These are phyloP conservation scores for Agaricus bisporus DNA, from an alignment of 768 basidiomycete genomes.

Conservation along the genomic window DNA sequence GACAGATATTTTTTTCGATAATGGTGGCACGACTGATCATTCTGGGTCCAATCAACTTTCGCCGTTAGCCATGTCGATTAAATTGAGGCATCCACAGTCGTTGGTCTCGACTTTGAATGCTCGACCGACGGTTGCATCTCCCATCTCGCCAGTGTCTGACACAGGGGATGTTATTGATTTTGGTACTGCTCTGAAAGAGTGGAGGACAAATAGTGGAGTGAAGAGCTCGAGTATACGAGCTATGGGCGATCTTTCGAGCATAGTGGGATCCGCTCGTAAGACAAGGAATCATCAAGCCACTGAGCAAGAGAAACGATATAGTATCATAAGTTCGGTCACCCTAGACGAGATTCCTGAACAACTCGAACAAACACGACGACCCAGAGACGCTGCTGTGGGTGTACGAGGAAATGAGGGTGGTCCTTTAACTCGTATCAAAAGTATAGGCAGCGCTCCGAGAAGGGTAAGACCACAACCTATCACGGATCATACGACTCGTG, in stretches of 20 bases:
- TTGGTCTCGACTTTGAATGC: conserved; percentile 1
- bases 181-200: conserved; percentile 12
- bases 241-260: not conserved
- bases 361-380: not conserved
- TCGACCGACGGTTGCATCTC: not conserved
- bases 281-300: no score
- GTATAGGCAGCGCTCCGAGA: conserved; percentile 31
- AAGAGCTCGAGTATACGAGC: not conserved
- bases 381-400: no score
- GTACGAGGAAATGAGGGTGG: not conserved
- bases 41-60: not conserved
- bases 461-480: conserved; percentile 28
- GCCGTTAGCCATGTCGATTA: conserved; percentile 7
- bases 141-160: no score
- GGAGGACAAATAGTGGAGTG: conserved; percentile 2
- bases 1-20: conserved; percentile 2
- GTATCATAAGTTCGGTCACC: not conserved
- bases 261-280: not conserved
- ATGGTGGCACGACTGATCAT: not conserved
- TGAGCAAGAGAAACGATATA: no score
- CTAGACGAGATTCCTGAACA: conserved; percentile 2
- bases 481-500: conserved; percentile 17
- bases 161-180: not conserved
- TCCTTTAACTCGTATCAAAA: conserved; percentile 28
- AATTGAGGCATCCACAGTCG: conserved; percentile 5